Conservation (phyloP, 495 filamentous ascomycete species). For the Penicillium odoratum region DNA sequence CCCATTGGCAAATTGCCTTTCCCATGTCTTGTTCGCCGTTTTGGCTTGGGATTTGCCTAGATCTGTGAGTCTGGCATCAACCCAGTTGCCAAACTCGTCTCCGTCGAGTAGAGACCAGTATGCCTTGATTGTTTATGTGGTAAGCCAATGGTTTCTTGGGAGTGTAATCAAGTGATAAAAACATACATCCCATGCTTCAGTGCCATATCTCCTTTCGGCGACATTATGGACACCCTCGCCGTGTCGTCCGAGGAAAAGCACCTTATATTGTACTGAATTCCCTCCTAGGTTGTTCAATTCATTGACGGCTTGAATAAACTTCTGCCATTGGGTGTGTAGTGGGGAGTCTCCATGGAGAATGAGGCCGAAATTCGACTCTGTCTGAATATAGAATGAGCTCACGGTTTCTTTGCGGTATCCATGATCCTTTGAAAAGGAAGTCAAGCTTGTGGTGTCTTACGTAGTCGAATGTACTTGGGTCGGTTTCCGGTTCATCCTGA, state of each 20-base stretch:
- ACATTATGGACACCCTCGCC: constrained; percentile 73
- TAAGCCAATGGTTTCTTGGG: background rate
- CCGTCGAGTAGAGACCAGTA: constrained; percentile 75
- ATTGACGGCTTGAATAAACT: constrained; percentile 56
- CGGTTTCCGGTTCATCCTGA: constrained; percentile 67
- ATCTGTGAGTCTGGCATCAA: constrained; percentile 68
- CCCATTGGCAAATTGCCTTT: constrained; percentile 47
- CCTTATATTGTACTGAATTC: constrained; percentile 54
- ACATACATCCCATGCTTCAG: constrained; percentile 62
- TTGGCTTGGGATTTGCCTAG: constrained; percentile 64
- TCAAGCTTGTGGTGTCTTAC: constrained; percentile 35
- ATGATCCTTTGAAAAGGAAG: background rate
- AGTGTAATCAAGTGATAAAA: background rate
- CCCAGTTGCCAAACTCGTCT: constrained; percentile 66
- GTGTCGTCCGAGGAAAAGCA: constrained; percentile 71
- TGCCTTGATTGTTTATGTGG: constrained; percentile 37
- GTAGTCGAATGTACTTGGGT: constrained; percentile 67
- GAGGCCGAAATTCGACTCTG: constrained; percentile 63
- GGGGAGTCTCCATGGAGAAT: constrained; percentile 54
- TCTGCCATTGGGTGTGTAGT: constrained; percentile 61
- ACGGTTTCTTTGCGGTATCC: background rate
- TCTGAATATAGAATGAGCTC: constrained; percentile 22
- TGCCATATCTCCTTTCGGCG: constrained; percentile 65
- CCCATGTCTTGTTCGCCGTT: constrained; percentile 65
- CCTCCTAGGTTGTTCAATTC: constrained; percentile 51